Conservation (phyloP, 306 rosid species). For the Ammopiptanthus mongolicus region DNA sequence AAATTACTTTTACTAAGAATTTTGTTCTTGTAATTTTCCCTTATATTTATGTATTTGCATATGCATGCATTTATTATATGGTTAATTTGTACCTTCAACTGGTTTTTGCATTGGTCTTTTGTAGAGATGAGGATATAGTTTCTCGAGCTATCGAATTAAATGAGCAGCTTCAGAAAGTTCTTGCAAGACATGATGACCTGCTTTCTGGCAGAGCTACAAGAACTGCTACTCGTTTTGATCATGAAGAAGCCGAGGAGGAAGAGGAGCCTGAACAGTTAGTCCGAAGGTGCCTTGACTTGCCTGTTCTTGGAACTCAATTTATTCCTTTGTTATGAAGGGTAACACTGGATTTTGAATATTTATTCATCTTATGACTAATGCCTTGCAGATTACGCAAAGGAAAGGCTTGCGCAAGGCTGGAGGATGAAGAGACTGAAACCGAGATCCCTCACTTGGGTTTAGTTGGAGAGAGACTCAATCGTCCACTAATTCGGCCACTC, state of each 20-base stretch:
- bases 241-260: slow-evolving; percentile 68
- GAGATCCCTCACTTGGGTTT: slow-evolving; percentile 45
- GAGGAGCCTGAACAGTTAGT: slow-evolving; percentile 89
- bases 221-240: slow-evolving; percentile 32
- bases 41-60: neutral
- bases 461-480: slow-evolving; percentile 69
- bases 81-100: slow-evolving; percentile 13
- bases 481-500: slow-evolving; percentile 77
- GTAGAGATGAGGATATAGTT: slow-evolving; percentile 65
- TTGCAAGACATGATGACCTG: slow-evolving; percentile 78
- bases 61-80: neutral
- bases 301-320: neutral
- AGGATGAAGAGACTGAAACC: slow-evolving; percentile 55
- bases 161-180: slow-evolving; percentile 85
- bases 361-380: slow-evolving; percentile 5
- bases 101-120: slow-evolving; percentile 10
- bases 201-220: slow-evolving; percentile 54
- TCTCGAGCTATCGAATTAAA: slow-evolving; percentile 84
- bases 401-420: slow-evolving; percentile 82
- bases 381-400: slow-evolving; percentile 81
- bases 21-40: neutral
- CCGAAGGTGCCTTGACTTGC: slow-evolving; percentile 49
- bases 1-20: neutral
- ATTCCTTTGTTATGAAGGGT: neutral
- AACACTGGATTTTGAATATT: neutral